Base-by-base conservation (phyloP, 306 rosid species). In the Medicago lupulina region DNA sequence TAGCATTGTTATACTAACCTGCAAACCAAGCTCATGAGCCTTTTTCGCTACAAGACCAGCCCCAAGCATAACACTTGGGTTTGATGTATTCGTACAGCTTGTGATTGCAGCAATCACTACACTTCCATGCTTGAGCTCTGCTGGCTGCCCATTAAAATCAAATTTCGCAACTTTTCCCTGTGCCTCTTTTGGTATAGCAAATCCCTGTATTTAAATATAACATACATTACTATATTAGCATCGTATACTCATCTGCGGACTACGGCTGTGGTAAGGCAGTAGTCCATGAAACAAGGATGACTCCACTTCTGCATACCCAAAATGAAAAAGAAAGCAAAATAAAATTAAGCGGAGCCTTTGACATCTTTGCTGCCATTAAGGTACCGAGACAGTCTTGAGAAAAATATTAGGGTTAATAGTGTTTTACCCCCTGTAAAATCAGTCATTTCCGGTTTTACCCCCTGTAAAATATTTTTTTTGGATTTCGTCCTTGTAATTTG, bases 11-110 rank as follows among this genome's bases (percentile, higher is more conserved):
- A 76, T 3, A 41, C 89, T 64, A 77, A 93, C 98, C 97, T 78
- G 69, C 81, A 93, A 84, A 74, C 98, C 98, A 79, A 85, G 97
- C 54, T 93, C 96, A 49, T 83, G 84, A 55, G 97, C 98, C 86
- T 88, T 93, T 83, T 93, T 93, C 0, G 98, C 97, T 75, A 91
- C 97, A 73, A 93, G 96, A 70, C 88, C 98, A 74, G 98, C 98
- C 17, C 98, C 98, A 75, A 93, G 96, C 97, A 93, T 93, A 83
- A 93, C 98, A 76, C 97, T 91, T 40, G 98, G 97, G 78, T 93
- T 93, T 79, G 98, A 93, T 40, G 98, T 93, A 76, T 93, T 93
- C 31, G 98, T 93, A 87, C 98, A 93, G 51, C 98, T 93, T 17
- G 98, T 89, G 79, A 93, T 93, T 70, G 97, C 98, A 84, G 98